These are phyloP conservation scores for Apiotrichum akiyoshidainum DNA, from an alignment of 1,284 basidiomycete species.

Conservation along the genomic window DNA sequence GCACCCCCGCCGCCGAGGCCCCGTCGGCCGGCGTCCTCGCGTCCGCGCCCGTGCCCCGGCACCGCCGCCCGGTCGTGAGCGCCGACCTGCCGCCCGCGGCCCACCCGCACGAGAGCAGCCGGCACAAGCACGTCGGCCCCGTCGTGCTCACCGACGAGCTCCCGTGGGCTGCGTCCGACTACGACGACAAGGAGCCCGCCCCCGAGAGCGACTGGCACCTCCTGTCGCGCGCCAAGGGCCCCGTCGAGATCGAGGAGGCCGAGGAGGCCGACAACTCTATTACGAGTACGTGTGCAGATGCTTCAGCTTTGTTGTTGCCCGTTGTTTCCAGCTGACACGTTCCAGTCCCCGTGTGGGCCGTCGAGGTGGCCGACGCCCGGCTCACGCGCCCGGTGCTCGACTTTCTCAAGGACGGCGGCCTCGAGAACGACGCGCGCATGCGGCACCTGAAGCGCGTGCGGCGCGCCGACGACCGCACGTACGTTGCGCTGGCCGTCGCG, in stretches of 20 bases:
- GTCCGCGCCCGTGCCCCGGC: not conserved
- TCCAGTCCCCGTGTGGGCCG: slow-evolving; percentile 71
- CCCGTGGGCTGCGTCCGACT: slow-evolving; percentile 22
- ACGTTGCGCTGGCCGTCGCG: slow-evolving; percentile 35
- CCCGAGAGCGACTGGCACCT: slow-evolving; percentile 24
- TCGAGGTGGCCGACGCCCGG: slow-evolving; percentile 68
- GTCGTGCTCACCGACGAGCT: slow-evolving; percentile 31
- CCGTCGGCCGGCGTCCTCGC: not conserved
- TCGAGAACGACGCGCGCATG: slow-evolving; percentile 54
- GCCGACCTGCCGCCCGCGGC: slow-evolving; percentile 27
- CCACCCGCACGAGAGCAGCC: slow-evolving; percentile 26
- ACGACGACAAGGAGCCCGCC: not conserved
- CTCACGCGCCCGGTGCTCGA: slow-evolving; percentile 13
- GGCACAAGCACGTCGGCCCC: slow-evolving; percentile 16
- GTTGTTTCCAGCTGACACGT: slow-evolving; percentile 8
- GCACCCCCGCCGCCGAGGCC: not conserved
- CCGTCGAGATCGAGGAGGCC: slow-evolving; percentile 37
- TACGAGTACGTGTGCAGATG: slow-evolving; percentile 28
- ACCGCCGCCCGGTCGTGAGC: slow-evolving; percentile 4
- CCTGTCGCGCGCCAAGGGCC: slow-evolving; percentile 33
- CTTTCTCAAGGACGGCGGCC: slow-evolving; percentile 14
- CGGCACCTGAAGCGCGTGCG: slow-evolving; percentile 73
- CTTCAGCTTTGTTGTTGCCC: not conserved
- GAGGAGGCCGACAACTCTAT: slow-evolving; percentile 27
- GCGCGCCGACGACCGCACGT: slow-evolving; percentile 10